Evolutionary conservation across 768 basidiomycete genomes (phyloP).

Genomic region (Xanthoconium purpureum): DNA sequence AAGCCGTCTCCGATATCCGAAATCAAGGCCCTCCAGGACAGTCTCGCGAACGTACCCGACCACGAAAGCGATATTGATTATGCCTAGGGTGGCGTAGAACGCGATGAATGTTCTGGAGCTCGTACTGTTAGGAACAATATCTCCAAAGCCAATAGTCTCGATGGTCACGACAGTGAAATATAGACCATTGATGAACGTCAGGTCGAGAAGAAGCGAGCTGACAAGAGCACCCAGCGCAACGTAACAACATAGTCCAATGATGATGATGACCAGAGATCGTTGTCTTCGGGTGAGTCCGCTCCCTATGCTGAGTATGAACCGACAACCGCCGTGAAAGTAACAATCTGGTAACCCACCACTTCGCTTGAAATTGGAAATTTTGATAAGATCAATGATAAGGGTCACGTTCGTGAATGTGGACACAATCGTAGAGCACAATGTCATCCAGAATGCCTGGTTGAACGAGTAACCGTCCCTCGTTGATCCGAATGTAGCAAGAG

Average conservation of each 20-base stretch:
- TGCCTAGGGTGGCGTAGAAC: constrained; percentile 55
- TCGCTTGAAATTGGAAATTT: constrained; percentile 58
- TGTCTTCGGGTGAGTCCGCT: constrained; percentile 82
- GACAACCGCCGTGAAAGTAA: not conserved
- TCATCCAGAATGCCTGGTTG: constrained; percentile 72
- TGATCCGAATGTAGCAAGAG: constrained; percentile 60
- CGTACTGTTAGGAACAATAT: constrained; percentile 54
- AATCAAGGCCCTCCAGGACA: constrained; percentile 67
- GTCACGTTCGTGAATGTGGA: constrained; percentile 67
- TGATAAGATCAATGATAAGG: constrained; percentile 57
- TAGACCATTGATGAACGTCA: constrained; percentile 69
- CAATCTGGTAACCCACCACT: constrained; percentile 45
- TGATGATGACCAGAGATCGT: constrained; percentile 72
- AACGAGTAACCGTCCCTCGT: constrained; percentile 67
- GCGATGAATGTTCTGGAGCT: constrained; percentile 58
- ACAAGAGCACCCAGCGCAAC: constrained; percentile 69
- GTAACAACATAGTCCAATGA: constrained; percentile 71
- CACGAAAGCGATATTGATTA: constrained; percentile 61
- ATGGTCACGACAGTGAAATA: constrained; percentile 76
- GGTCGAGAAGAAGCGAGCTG: constrained; percentile 46
- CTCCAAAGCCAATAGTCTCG: constrained; percentile 76
- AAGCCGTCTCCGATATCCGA: constrained; percentile 58
- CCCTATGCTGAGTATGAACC: constrained; percentile 38
- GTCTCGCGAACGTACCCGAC: constrained; percentile 67
- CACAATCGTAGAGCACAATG: constrained; percentile 67